phyloP scores from a whole-genome alignment of 805 yeast species.

The Saccharomycopsis fibuligera region DNA sequence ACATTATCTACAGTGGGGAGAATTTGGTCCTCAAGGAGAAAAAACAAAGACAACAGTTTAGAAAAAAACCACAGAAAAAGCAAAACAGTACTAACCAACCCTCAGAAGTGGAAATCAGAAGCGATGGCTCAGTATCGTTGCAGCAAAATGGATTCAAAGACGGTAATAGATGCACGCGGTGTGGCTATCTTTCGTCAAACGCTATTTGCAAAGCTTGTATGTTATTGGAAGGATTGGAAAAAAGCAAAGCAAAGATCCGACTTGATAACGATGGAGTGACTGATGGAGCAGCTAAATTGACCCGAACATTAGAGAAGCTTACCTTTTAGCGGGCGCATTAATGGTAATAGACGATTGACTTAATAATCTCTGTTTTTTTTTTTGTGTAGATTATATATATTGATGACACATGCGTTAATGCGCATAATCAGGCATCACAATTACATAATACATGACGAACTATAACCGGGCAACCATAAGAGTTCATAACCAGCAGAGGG shows the following conservation, averaged over 20 bases:
- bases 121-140: constrained; percentile 58
- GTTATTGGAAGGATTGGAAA: constrained; percentile 75
- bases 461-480: no score
- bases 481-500: no score
- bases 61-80: constrained; percentile 27
- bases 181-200: constrained; percentile 90
- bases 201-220: constrained; percentile 90
- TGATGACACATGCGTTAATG: no score
- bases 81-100: constrained; percentile 15
- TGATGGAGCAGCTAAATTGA: constrained; percentile 58
- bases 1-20: constrained; percentile 92
- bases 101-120: constrained; percentile 43
- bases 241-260: constrained; percentile 58
- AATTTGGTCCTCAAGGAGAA: constrained; percentile 58
- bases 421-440: no score
- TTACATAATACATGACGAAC: no score
- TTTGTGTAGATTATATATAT: no score
- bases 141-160: constrained; percentile 37
- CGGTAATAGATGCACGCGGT: constrained; percentile 75
- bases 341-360: no score
- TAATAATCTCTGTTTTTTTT: no score
- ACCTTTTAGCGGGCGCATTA: no score
- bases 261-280: constrained; percentile 44
- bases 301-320: constrained; percentile 57
- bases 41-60: constrained; percentile 34